phyloP scores from a whole-genome alignment of 441 rosid genomes.

The Flueggea neowawraea region DNA sequence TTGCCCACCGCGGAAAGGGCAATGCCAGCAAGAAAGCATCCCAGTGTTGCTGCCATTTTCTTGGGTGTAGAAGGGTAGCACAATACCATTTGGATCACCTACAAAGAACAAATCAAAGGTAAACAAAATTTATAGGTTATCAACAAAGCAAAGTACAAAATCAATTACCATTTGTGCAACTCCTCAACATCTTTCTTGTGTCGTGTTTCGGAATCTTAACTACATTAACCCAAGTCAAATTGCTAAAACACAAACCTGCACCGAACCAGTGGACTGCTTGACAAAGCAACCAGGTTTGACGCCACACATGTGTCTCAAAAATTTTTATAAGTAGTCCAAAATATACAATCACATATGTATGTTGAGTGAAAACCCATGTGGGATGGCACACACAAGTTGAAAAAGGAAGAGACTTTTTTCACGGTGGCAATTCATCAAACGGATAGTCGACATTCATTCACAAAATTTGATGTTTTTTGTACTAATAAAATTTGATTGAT shows the following conservation, averaged over 20 bases:
- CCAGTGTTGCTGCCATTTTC: conserved; percentile 55
- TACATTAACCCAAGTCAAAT: no score
- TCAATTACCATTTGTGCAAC: not conserved
- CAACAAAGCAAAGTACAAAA: not conserved
- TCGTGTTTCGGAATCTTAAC: no score
- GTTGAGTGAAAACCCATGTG: not conserved
- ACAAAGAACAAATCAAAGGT: not conserved
- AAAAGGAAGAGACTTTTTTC: not conserved
- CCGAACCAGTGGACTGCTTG: no score
- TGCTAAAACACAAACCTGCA: no score
- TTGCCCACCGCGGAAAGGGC: conserved; percentile 42
- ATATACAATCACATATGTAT: not conserved
- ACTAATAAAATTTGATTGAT: not conserved
- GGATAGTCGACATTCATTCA: not conserved
- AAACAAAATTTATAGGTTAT: not conserved
- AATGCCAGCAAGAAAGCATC: conserved; percentile 49
- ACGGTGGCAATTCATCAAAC: not conserved
- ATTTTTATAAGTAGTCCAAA: no score
- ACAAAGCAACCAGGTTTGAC: no score
- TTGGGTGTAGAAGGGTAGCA: conserved; percentile 62
- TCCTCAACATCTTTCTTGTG: no score
- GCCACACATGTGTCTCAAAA: no score
- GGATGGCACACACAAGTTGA: not conserved
- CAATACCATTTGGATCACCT: conserved; percentile 28
- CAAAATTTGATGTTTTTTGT: no score